Base-by-base conservation (phyloP, 306 rosid genomes). In the Boehmeria nivea region DNA sequence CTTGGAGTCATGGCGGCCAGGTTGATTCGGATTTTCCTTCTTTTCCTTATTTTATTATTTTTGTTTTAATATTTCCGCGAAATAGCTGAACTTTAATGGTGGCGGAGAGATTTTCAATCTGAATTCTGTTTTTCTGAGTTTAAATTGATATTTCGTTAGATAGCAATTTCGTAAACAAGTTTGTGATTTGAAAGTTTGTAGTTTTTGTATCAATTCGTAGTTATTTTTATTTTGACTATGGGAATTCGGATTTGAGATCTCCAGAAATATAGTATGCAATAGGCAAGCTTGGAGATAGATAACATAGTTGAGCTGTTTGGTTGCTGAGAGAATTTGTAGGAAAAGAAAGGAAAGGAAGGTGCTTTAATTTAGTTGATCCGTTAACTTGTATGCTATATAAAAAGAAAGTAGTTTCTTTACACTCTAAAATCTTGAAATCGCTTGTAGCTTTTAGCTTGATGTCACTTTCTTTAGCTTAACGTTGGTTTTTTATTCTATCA, bases 1-100 rank as follows among this genome's bases (percentile, higher is more conserved):
- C 88, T 28, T 91, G 83, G 85, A 84, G 55, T 66, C 94, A 91
- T 68, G 96, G 98, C 13, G 82, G 66, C 46, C 96, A 91, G 98
- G 98, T 86, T 70, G 26, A 45, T 67, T 22, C 27, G 21, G 23
- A 46, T 21, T 3, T 13, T 57, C 13, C 15, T 2, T 50, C 36
- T 12, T 25, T 13, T 22, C 15, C 6, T 21, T 21, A 3, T 0
- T 48, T 48, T 12, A 7, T 18, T 6, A 18, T 18, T 2, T 38
- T 24, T 13, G 4, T 36, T 27, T 23, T 34, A 18, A 31, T 42
- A 12, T 43, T 65, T 13, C 43, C 24, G 23, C 12, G 48, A 51
- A 34, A 39, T 14, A 12, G 6, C 10, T 40, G 15, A 14, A 40
- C 45, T 40, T 0, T 11, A 3, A 40, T 40, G 45, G 17, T 14